Evolutionary conservation across 495 filamentous ascomycete species (phyloP).

Genomic region (Chaetomium tenue): DNA sequence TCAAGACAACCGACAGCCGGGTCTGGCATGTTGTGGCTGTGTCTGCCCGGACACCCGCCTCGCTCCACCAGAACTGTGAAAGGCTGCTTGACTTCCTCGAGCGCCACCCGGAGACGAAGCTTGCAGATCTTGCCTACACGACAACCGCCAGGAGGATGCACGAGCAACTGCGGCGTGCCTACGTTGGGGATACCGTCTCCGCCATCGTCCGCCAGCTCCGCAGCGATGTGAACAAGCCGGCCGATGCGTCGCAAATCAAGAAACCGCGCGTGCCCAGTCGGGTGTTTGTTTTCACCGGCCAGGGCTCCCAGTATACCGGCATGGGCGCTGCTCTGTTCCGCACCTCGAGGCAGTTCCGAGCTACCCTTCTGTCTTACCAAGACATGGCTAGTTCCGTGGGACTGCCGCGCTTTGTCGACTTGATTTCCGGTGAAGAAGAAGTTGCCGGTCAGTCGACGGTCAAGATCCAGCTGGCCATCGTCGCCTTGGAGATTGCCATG

Average conservation of each 20-base stretch:
- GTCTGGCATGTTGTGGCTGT: not conserved
- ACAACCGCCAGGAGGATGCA: constrained; percentile 2
- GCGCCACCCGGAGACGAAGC: not conserved
- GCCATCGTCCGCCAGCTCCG: not conserved
- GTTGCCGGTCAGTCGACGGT: not conserved
- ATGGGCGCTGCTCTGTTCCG: not conserved
- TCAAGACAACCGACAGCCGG: not conserved
- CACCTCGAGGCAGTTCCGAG: not conserved
- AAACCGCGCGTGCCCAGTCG: not conserved
- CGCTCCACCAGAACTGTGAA: not conserved
- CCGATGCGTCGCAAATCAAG: not conserved
- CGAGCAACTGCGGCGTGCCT: not conserved
- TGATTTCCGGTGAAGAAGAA: not conserved
- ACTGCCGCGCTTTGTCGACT: not conserved
- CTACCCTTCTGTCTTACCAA: not conserved
- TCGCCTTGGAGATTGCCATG: not conserved
- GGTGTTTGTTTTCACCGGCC: not conserved
- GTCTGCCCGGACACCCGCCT: not conserved
- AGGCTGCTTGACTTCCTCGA: not conserved
- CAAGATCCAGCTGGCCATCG: not conserved
- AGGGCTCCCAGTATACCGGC: constrained; percentile 1
- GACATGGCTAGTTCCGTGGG: not conserved
- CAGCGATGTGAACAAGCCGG: not conserved
- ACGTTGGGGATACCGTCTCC: not conserved
- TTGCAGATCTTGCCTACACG: constrained; percentile 2